Percentiles rank a stretch among this genome's conserved stretches.
phyloP scores from a whole-genome alignment of 2,329 filamentous ascomycete genomes.

The Talaromyces funiculosus region DNA sequence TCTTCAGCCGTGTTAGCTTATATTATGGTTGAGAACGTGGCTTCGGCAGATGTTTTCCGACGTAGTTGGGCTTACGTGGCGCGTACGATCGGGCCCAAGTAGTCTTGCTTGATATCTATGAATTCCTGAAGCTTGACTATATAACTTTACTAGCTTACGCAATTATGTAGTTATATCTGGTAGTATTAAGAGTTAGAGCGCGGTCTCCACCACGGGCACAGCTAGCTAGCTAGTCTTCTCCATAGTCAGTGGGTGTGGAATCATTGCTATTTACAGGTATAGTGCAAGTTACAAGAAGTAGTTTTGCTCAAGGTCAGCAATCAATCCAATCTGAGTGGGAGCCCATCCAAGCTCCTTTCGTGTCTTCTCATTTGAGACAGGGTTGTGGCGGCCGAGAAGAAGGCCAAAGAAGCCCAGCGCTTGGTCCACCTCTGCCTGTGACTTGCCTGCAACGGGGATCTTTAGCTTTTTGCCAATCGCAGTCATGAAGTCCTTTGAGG shows the following conservation, averaged over 20 bases:
- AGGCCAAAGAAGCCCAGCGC: slow-evolving; percentile 27
- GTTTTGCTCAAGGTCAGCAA: slow-evolving; percentile 26
- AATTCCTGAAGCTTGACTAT: too few species aligned
- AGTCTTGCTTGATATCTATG: background rate
- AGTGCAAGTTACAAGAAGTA: background rate
- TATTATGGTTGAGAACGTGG: background rate
- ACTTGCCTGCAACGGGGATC: slow-evolving; percentile 26
- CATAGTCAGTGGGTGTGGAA: too few species aligned
- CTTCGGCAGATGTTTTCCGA: background rate
- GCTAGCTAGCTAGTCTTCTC: background rate
- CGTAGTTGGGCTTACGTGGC: background rate
- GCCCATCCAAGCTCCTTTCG: slow-evolving; percentile 33
- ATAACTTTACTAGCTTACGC: too few species aligned
- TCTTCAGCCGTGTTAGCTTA: background rate
- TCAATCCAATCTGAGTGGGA: slow-evolving; percentile 19
- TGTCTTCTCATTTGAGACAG: slow-evolving; percentile 34
- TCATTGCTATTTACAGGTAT: background rate
- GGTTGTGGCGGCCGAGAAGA: slow-evolving; percentile 26
- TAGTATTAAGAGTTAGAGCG: too few species aligned
- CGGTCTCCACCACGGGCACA: background rate
- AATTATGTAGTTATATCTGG: too few species aligned
- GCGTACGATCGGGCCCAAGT: background rate
- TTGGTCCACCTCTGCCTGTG: slow-evolving; percentile 23
- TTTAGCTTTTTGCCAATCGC: slow-evolving; percentile 32
- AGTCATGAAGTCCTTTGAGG: slow-evolving; percentile 31